phyloP scores from a whole-genome alignment of 2,329 filamentous ascomycete species.

The Colletotrichum spinosum region DNA sequence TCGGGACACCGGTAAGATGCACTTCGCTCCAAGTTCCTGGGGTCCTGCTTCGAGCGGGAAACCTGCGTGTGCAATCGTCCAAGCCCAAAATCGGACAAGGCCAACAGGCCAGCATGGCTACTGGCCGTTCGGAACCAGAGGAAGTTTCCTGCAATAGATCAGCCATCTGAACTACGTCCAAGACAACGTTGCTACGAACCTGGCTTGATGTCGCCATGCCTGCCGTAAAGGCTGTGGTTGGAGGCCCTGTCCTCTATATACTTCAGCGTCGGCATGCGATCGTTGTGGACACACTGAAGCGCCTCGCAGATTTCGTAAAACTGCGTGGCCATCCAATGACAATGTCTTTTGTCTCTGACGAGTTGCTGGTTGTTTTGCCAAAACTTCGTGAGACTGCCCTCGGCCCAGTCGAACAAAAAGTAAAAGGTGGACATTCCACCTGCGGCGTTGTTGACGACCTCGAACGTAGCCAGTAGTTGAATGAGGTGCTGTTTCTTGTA shows the following conservation, averaged over 20 bases:
- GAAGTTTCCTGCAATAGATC: neutral
- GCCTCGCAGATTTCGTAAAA: slow-evolving; percentile 22
- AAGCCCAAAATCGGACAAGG: slow-evolving; percentile 8
- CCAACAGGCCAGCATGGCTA: neutral
- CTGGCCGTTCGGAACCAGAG: slow-evolving; percentile 11
- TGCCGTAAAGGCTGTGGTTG: slow-evolving; percentile 14
- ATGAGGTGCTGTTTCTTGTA: slow-evolving; percentile 24
- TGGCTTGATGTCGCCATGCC: slow-evolving; percentile 29
- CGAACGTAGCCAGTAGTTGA: slow-evolving; percentile 22
- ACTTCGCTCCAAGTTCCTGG: slow-evolving; percentile 27
- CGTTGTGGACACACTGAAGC: slow-evolving; percentile 21
- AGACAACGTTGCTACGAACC: neutral
- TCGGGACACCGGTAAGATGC: slow-evolving; percentile 55
- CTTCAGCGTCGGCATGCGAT: neutral
- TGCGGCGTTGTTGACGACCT: slow-evolving; percentile 7
- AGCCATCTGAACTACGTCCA: neutral
- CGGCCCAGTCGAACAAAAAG: slow-evolving; percentile 26
- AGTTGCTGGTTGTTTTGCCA: slow-evolving; percentile 15
- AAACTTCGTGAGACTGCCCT: slow-evolving; percentile 21
- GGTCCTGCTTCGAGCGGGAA: slow-evolving; percentile 18
- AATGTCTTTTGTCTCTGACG: slow-evolving; percentile 7
- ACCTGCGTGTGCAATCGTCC: slow-evolving; percentile 19
- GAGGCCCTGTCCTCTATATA: slow-evolving; percentile 13
- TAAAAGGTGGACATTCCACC: slow-evolving; percentile 12
- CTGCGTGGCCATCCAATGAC: slow-evolving; percentile 23